Base-by-base conservation (phyloP, 2,329 filamentous ascomycete genomes). In the Alternaria consortialis region DNA sequence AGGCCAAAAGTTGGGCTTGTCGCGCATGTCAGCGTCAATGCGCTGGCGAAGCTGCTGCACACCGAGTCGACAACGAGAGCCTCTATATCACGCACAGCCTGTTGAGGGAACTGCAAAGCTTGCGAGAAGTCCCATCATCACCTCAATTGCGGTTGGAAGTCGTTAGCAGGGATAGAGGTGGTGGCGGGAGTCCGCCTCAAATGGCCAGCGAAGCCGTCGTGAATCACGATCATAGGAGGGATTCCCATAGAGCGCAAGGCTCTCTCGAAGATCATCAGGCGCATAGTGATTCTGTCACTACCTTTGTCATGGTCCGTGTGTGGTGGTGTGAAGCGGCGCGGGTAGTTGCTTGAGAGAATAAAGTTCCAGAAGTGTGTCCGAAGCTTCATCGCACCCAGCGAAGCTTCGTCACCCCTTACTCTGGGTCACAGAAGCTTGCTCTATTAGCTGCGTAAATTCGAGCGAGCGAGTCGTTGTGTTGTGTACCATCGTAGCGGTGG, bases 401-500 rank as follows among this genome's bases (percentile, higher is more conserved):
- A 43, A 31, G 36, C 29, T 46, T 40, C 43, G 15, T 39, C 7
- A 13, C 29, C 36, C 20, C 5, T 32, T 29, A n/a, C 2, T 53
- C 17, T 4, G 39, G n/a, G n/a, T 11, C 29, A 23, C 2, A 6
- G 25, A 27, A 43, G 51, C 39, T 23, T 13, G 27, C 27, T n/a
- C 25, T 34, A 23, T 8, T 3, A 43, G 27, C 37, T 43, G n/a
- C 17, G 51, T 7, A 17, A 12, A 17, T 42, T 12, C n/a, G 17
- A 23, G 39, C 7, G 27, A 40, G 27, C 13, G 37, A 34, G 12
- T 25, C 23, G 20, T 40, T 32, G 50, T 55, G 43, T 46, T 15
- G 54, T 52, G 50, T 42, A 50, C 42, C 27, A 20, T 27, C 25
- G 37, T 47, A 37, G 52, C 54, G 23, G 54, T 64, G 27, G 37